Percentiles rank a stretch among this genome's conserved stretches.
Evolutionary conservation across 306 rosid genomes (phyloP).

Genomic region (Lupinus albus): DNA sequence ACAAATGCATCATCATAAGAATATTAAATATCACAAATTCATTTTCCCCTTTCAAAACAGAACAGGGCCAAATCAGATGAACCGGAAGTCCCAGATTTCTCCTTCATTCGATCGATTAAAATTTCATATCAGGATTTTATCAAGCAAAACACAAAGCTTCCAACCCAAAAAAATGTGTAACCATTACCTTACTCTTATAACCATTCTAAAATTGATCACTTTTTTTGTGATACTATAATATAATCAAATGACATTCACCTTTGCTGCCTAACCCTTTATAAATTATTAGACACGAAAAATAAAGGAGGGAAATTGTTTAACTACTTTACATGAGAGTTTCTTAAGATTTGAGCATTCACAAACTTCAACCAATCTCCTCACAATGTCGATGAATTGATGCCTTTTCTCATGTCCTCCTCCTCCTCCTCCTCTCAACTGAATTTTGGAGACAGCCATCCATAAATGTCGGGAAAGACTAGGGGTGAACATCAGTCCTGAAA

Average conservation of each 20-base stretch:
- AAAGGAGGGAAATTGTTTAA: too few relatives aligned
- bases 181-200: too few relatives aligned
- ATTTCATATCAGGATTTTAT: not conserved
- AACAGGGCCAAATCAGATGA: not conserved
- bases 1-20: slow-evolving; percentile 23
- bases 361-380: not conserved
- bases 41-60: not conserved
- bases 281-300: too few relatives aligned
- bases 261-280: too few relatives aligned
- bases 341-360: not conserved
- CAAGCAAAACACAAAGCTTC: not conserved
- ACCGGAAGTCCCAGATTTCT: not conserved
- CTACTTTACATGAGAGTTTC: not conserved
- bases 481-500: too few relatives aligned
- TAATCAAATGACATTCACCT: too few relatives aligned
- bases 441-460: slow-evolving; percentile 10
- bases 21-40: not conserved
- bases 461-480: too few relatives aligned
- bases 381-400: not conserved
- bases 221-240: too few relatives aligned
- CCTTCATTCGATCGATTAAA: not conserved
- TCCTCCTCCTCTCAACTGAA: not conserved
- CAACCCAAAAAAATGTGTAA: too few relatives aligned
- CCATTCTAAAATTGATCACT: too few relatives aligned
- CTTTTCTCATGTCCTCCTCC: not conserved